Evolutionary conservation across 2,329 filamentous ascomycete genomes (phyloP).

Genomic region (Ambrosiella xylebori): DNA sequence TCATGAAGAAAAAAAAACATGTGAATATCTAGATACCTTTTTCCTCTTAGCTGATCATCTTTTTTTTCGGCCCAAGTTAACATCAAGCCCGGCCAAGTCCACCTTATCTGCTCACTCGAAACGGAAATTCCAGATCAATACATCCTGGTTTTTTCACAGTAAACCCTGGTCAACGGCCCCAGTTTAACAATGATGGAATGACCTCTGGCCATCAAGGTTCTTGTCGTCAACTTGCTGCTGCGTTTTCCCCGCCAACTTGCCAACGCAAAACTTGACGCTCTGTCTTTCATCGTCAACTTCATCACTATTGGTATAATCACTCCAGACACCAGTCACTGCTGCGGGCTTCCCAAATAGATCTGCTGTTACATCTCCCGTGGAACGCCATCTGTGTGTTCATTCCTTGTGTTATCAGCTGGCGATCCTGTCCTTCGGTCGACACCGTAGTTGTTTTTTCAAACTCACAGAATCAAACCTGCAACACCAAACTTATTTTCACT

Average conservation of each 20-base stretch:
- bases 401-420: background rate
- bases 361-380: background rate
- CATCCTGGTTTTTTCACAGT: background rate
- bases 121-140: background rate
- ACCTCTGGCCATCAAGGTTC: conserved; percentile 9
- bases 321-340: too few relatives aligned
- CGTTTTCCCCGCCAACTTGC: conserved; percentile 3
- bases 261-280: background rate
- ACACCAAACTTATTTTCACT: background rate
- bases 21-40: too few relatives aligned
- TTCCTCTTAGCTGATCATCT: too few relatives aligned
- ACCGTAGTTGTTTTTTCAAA: too few relatives aligned
- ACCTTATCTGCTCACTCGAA: background rate
- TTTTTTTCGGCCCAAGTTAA: background rate
- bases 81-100: background rate
- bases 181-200: background rate
- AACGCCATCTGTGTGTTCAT: background rate
- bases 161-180: background rate
- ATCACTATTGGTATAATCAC: background rate
- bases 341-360: too few relatives aligned
- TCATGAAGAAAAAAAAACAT: too few relatives aligned
- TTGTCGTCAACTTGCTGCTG: background rate
- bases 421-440: background rate
- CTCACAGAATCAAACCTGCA: background rate
- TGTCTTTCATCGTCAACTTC: background rate